These are phyloP conservation scores for Backusella macrospora DNA, from an alignment of 192 early-diverging fungal genomes.

Conservation along the genomic window DNA sequence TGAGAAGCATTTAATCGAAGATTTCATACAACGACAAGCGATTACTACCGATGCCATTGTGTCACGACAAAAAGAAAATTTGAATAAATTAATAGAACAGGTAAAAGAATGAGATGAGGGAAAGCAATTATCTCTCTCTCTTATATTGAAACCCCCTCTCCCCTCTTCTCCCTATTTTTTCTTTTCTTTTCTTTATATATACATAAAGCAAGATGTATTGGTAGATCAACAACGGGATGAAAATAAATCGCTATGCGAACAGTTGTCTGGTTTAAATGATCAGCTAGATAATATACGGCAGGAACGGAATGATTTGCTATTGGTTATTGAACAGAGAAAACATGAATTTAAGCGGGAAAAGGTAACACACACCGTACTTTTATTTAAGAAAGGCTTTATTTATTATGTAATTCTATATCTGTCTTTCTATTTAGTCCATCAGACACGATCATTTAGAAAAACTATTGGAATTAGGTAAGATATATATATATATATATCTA, in stretches of 20 bases:
- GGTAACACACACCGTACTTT: not conserved
- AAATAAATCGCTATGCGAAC: not conserved
- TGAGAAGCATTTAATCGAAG: not conserved
- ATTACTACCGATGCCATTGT: slow-evolving; percentile 3
- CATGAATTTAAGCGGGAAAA: slow-evolving; percentile 17
- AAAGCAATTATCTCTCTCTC: no score
- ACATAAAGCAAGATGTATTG: not conserved
- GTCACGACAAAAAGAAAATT: slow-evolving; percentile 3
- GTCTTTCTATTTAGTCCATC: not conserved
- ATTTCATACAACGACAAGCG: slow-evolving; percentile 14
- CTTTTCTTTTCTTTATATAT: no score
- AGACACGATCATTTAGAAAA: not conserved
- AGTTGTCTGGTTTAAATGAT: not conserved
- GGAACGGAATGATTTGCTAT: not conserved
- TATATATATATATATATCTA: not conserved
- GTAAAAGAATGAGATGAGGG: not conserved
- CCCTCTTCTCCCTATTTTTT: no score
- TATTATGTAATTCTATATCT: not conserved
- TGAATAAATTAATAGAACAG: not conserved
- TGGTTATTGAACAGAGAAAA: slow-evolving; percentile 12
- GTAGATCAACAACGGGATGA: slow-evolving; percentile 7
- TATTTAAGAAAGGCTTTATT: not conserved
- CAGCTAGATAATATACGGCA: not conserved
- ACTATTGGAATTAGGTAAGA: not conserved
- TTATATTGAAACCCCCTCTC: no score